Evolutionary conservation across 176 grass and related monocot species (phyloP), one percentile per base, ranked within the genome.

Genomic region (Phragmites australis): DNA sequence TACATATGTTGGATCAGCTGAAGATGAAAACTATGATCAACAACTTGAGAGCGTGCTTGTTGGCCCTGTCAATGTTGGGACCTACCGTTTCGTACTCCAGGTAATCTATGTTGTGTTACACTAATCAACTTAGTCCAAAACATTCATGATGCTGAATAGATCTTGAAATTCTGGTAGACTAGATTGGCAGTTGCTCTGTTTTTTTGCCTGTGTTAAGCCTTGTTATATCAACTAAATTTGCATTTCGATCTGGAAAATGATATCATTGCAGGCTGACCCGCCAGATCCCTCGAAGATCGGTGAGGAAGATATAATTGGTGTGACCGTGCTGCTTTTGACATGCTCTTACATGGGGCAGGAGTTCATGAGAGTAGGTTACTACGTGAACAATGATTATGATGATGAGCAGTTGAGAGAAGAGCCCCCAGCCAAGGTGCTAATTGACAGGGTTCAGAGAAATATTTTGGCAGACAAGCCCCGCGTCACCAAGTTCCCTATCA

Each of bases 301-400:
- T 14, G 96, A 99, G 78, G 86, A 99, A 84, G 96, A 99, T 77
- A 99, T 99, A 65, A 99, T 95, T 16, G 96, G 96, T 14, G 96
- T 99, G 44, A 99, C 96, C 0, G 96, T 99, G 75, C 82, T 99
- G 65, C 82, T 99, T 19, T 66, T 99, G 84, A 99, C 96, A 23
- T 99, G 92, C 77, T 99, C 96, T 3, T 99, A 95, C 76, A 72
- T 99, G 84, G 92, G 96, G 13, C 96, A 99, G 66, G 96, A 99
- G 79, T 99, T 99, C 88, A 95, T 99, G 78, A 88, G 96, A 75
- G 96, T 99, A 52, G 96, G 96, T 26, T 99, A 99, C 86, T 99
- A 99, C 0, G 96, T 99, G 66, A 99, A 95, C 88, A 99, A 99
- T 13, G 96, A 99, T 13, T 99, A 99, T 2, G 96, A 93, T 9